Evolutionary conservation across 345 rosid genomes (phyloP).

Genomic region (Melastoma malabathricum): DNA sequence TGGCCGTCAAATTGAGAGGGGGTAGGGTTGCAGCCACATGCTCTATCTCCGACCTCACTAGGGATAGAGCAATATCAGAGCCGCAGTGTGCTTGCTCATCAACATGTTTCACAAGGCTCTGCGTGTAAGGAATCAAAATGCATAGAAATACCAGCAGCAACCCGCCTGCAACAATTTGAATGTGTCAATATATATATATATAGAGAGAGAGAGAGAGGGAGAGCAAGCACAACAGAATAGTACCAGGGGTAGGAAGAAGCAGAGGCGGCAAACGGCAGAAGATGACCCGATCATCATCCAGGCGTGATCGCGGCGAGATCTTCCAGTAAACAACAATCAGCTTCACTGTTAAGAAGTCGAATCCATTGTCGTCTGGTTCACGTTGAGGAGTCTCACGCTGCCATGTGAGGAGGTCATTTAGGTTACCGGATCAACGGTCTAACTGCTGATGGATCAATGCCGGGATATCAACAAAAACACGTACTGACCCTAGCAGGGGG

Average conservation of each 20-base stretch:
- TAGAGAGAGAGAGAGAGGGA: no score
- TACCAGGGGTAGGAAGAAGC: slow-evolving; percentile 9
- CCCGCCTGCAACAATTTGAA: slow-evolving; percentile 12
- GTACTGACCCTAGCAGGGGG: no score
- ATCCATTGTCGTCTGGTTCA: no score
- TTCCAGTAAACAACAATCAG: no score
- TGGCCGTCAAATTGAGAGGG: slow-evolving; percentile 19
- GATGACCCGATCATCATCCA: slow-evolving; percentile 2
- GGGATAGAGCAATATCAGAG: slow-evolving; percentile 4
- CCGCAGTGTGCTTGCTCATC: slow-evolving; percentile 7
- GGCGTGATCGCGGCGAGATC: no score
- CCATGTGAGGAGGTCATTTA: no score
- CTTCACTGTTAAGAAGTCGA: no score
- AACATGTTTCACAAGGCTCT: slow-evolving; percentile 4
- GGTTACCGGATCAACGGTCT: no score
- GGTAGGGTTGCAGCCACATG: slow-evolving; percentile 8
- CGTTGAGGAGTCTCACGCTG: no score
- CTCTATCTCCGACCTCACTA: slow-evolving; percentile 17
- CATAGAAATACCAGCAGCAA: slow-evolving; percentile 21
- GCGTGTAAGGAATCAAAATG: slow-evolving; percentile 19
- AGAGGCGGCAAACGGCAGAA: not conserved
- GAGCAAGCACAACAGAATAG: not conserved
- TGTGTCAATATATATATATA: not conserved
- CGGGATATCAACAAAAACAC: no score
- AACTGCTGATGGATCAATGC: no score